Conservation (phyloP, 805 yeast genomes). For the Teunomyces kruisii region DNA sequence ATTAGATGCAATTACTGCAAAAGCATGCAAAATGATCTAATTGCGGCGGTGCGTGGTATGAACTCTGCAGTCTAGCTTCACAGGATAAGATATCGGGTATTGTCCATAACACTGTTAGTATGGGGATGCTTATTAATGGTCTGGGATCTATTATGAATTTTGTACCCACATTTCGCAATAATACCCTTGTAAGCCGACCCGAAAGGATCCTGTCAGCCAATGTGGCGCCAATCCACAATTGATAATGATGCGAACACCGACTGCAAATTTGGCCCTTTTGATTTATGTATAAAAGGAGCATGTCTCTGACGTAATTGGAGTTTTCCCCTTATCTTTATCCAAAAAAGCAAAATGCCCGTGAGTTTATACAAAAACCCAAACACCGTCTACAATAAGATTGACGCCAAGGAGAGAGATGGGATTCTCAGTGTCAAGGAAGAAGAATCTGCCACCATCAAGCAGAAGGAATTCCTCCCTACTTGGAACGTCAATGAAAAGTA, state of each 20-base stretch:
- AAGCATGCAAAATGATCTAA: no score
- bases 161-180: background rate
- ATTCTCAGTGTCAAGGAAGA: slow-evolving; percentile 15
- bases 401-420: slow-evolving; percentile 15
- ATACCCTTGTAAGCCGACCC: background rate
- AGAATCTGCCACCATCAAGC: background rate
- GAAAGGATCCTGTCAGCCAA: background rate
- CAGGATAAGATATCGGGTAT: no score
- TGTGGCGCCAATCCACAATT: slow-evolving; percentile 3
- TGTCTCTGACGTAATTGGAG: no score
- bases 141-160: background rate
- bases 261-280: no score
- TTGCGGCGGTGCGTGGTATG: no score
- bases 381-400: slow-evolving; percentile 23
- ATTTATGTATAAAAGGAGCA: no score
- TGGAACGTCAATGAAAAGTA: slow-evolving; percentile 35
- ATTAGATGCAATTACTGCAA: no score
- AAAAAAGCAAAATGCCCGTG: background rate
- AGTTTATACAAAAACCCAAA: slow-evolving; percentile 16
- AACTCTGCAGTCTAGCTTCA: no score
- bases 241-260: background rate
- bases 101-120: background rate
- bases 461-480: slow-evolving; percentile 27
- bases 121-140: background rate
- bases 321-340: background rate